Percentiles rank a stretch among this genome's conserved stretches.
Conservation (phyloP, 75 land plant species). For the Azolla pinnata region DNA sequence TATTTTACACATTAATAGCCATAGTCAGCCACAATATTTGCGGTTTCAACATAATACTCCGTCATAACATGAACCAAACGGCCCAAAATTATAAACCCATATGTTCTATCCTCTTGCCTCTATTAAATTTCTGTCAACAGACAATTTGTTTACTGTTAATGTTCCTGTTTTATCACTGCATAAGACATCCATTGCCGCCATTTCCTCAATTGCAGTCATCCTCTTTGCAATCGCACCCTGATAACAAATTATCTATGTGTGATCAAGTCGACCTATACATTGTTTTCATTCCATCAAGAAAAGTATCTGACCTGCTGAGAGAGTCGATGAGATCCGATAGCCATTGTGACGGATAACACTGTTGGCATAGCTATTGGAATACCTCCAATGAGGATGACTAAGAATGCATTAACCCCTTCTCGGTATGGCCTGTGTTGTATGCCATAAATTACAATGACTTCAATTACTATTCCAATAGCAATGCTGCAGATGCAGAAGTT, state of each 20-base stretch:
- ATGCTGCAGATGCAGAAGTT: slow-evolving; percentile 47
- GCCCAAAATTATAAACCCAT: too few species aligned
- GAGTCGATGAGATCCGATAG: slow-evolving; percentile 62
- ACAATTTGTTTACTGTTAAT: slow-evolving; percentile 65
- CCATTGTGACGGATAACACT: slow-evolving; percentile 66
- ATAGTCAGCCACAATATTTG: too few species aligned
- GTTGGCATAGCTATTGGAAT: slow-evolving; percentile 74
- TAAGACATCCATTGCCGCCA: slow-evolving; percentile 87
- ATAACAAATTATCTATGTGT: not conserved
- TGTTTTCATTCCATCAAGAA: not conserved
- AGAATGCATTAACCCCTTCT: slow-evolving; percentile 39
- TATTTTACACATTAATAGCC: too few species aligned
- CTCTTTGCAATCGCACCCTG: slow-evolving; percentile 92
- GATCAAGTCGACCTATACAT: not conserved
- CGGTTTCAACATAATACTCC: too few species aligned
- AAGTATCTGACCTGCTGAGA: slow-evolving; percentile 38
- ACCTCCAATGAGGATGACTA: slow-evolving; percentile 63
- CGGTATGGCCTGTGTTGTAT: slow-evolving; percentile 37
- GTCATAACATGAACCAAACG: too few species aligned
- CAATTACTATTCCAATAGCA: too few species aligned
- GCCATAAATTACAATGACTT: slow-evolving; percentile 43
- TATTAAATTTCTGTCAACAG: too few species aligned
- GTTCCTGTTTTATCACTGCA: slow-evolving; percentile 94
- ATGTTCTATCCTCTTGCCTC: too few species aligned
- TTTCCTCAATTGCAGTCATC: slow-evolving; percentile 93